Conservation (phyloP, 352 stramenopile genomes). For the Phytophthora multivora region DNA sequence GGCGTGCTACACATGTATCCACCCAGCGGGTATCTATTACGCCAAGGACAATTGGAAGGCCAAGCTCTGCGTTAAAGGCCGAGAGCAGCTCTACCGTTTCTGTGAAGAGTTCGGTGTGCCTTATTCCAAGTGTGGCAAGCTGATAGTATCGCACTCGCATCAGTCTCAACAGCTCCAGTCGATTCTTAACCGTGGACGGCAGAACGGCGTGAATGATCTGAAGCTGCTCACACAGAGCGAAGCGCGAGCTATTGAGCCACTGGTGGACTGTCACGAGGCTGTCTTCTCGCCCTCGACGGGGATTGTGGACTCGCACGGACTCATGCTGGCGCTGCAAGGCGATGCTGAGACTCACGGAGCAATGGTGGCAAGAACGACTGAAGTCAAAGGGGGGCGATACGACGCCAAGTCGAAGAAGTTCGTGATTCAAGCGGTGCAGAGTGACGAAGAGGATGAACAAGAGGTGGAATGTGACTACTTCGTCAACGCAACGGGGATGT, state of each 20-base stretch:
- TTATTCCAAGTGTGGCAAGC: slow-evolving; percentile 91
- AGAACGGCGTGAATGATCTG: slow-evolving; percentile 71
- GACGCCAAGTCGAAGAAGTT: slow-evolving; percentile 37
- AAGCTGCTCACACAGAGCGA: slow-evolving; percentile 49
- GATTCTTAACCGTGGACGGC: slow-evolving; percentile 41
- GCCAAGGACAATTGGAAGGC: slow-evolving; percentile 87
- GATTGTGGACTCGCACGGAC: slow-evolving; percentile 93
- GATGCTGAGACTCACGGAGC: slow-evolving; percentile 91
- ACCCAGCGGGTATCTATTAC: slow-evolving; percentile 94
- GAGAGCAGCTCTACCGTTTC: slow-evolving; percentile 92
- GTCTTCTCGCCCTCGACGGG: slow-evolving; percentile 95
- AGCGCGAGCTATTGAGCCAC: slow-evolving; percentile 50
- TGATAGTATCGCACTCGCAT: slow-evolving; percentile 91
- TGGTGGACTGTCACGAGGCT: slow-evolving; percentile 69
- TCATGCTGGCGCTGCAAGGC: slow-evolving; percentile 91
- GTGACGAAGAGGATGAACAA: slow-evolving; percentile 40
- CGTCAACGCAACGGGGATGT: slow-evolving; percentile 93
- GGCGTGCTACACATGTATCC: not conserved
- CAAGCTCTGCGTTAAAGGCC: slow-evolving; percentile 90
- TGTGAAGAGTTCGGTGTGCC: slow-evolving; percentile 84
- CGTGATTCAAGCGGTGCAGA: slow-evolving; percentile 44
- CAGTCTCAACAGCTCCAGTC: slow-evolving; percentile 46
- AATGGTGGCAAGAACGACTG: slow-evolving; percentile 73
- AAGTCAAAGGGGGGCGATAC: slow-evolving; percentile 54
- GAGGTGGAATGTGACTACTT: slow-evolving; percentile 91